Evolutionary conservation across 106 monocot genomes (phyloP).

Genomic region (Cymbidium sinense): DNA sequence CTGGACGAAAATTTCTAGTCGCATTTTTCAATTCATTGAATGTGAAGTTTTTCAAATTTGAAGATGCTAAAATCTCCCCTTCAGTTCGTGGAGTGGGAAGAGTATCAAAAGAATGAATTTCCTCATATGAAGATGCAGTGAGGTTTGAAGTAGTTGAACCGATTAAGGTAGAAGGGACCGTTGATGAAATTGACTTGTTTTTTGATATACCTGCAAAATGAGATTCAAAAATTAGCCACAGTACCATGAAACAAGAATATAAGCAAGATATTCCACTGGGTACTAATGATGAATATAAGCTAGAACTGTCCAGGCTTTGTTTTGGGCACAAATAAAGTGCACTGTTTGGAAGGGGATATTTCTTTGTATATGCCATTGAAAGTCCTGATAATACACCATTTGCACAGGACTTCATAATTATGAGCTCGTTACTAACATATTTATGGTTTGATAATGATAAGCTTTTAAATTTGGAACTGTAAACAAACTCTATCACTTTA

Average conservation of each 20-base stretch:
- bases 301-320: background rate
- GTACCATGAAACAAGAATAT: background rate
- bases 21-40: conserved; percentile 66
- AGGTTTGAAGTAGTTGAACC: conserved; percentile 37
- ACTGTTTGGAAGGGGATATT: background rate
- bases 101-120: conserved; percentile 21
- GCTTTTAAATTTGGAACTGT: background rate
- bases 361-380: background rate
- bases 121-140: conserved; percentile 36
- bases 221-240: conserved; percentile 2
- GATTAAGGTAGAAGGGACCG: conserved; percentile 23
- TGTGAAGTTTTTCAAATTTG: conserved; percentile 67
- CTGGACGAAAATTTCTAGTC: conserved; percentile 72
- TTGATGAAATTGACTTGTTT: conserved; percentile 17
- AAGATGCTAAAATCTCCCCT: conserved; percentile 71
- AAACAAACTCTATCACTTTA: background rate
- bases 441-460: background rate
- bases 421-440: background rate
- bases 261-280: background rate
- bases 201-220: conserved; percentile 31
- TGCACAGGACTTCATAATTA: too few relatives aligned
- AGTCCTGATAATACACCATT: background rate
- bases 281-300: background rate
- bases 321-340: background rate
- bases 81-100: conserved; percentile 54